Evolutionary conservation across 129 eudicot genomes (phyloP).

Genomic region (Helianthus tuberosus): DNA sequence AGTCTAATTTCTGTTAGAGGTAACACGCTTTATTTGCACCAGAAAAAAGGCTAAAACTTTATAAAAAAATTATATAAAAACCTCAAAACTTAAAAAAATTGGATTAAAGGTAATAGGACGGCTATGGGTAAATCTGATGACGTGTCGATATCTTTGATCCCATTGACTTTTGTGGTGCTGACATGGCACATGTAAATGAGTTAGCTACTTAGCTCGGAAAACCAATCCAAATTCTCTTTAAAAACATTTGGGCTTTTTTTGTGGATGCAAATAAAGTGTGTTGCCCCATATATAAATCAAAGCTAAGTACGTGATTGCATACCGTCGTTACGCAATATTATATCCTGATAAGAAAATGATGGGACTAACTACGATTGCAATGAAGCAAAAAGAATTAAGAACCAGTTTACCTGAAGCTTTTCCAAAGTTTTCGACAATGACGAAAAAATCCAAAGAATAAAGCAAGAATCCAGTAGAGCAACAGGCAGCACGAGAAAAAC

Average conservation of each 20-base stretch:
- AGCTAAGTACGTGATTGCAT: background rate
- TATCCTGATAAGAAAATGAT: background rate
- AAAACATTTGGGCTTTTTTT: background rate
- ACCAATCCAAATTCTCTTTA: background rate
- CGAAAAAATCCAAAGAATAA: slow-evolving; percentile 87
- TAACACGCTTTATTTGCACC: background rate
- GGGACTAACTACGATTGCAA: background rate
- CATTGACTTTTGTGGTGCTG: background rate
- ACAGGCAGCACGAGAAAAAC: slow-evolving; percentile 79
- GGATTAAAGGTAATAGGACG: background rate
- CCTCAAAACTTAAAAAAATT: background rate
- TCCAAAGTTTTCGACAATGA: slow-evolving; percentile 83
- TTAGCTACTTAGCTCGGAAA: background rate
- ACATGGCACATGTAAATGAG: background rate
- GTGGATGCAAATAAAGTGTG: slow-evolving; percentile 1
- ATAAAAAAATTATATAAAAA: background rate
- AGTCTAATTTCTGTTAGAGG: background rate
- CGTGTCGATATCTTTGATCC: background rate
- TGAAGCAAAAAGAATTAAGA: slow-evolving; percentile 24
- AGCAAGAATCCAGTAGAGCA: slow-evolving; percentile 75
- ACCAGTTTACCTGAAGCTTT: slow-evolving; percentile 78
- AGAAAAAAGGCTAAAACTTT: background rate
- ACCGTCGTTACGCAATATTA: background rate
- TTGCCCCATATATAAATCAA: background rate
- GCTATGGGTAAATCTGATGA: background rate